A percentile compares a stretch with the other conserved stretches of the same genome.
Conservation (phyloP, 2,329 filamentous ascomycete genomes). For the Diaporthe caulivora region DNA sequence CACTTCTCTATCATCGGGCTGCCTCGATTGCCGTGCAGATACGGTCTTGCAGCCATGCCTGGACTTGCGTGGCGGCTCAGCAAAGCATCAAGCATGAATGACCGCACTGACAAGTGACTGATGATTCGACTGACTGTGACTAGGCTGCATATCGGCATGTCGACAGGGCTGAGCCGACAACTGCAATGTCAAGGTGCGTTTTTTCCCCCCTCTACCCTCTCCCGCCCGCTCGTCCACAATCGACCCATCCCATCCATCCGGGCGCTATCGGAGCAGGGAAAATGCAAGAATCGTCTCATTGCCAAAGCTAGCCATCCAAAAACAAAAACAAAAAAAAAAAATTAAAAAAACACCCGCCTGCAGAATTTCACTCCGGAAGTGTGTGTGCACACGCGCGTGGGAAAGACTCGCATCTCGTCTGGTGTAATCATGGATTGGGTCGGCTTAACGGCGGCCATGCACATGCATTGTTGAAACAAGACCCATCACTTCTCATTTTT, state of each 20-base stretch:
- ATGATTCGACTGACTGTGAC: background rate
- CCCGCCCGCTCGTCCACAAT: constrained; percentile 9
- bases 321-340: no score
- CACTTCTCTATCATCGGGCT: background rate
- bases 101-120: background rate
- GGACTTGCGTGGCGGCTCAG: background rate
- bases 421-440: constrained; percentile 28
- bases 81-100: background rate
- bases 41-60: background rate
- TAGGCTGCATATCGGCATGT: background rate
- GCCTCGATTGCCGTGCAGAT: background rate
- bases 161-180: constrained; percentile 15
- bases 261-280: constrained; percentile 28
- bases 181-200: background rate
- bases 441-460: constrained; percentile 33
- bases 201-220: background rate
- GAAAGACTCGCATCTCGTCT: background rate
- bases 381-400: background rate
- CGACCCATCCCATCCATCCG: constrained; percentile 14
- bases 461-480: constrained; percentile 25
- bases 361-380: background rate
- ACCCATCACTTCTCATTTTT: background rate
- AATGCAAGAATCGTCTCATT: constrained; percentile 15
- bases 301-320: background rate
- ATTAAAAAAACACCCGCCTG: constrained; percentile 3